Conservation (phyloP, 2,329 filamentous ascomycete genomes). For the Fragosphaeria purpurea region DNA sequence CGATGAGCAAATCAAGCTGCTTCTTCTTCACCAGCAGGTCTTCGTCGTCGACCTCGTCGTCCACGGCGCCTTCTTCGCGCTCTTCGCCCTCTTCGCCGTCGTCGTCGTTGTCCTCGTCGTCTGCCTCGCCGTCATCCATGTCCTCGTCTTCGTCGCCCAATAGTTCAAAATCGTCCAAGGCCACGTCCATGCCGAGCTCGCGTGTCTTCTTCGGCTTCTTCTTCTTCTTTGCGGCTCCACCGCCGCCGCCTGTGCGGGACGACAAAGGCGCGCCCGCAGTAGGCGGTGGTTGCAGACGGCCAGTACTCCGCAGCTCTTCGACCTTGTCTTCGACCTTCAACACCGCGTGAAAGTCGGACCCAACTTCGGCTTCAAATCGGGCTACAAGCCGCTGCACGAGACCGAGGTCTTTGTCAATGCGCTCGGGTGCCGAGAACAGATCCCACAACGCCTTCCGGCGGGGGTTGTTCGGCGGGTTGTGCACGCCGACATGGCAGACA, state of each 20-base stretch:
- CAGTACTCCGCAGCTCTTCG: slow-evolving; percentile 66
- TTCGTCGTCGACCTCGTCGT: slow-evolving; percentile 83
- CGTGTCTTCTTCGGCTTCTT: slow-evolving; percentile 55
- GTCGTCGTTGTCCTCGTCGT: slow-evolving; percentile 58
- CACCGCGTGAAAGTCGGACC: slow-evolving; percentile 64
- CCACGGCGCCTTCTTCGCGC: slow-evolving; percentile 66
- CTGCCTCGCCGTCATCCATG: slow-evolving; percentile 37
- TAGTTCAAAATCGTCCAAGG: slow-evolving; percentile 47
- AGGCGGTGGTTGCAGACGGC: slow-evolving; percentile 60
- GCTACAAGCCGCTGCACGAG: slow-evolving; percentile 72
- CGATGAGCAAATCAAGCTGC: slow-evolving; percentile 87
- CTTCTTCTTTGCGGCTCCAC: slow-evolving; percentile 7
- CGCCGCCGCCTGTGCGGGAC: background rate
- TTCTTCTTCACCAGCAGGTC: slow-evolving; percentile 90
- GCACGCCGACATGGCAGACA: slow-evolving; percentile 92
- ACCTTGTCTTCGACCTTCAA: slow-evolving; percentile 79
- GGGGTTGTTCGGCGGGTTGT: slow-evolving; percentile 75
- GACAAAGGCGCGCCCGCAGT: slow-evolving; percentile 15
- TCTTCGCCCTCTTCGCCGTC: slow-evolving; percentile 70
- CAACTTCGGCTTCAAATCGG: slow-evolving; percentile 78
- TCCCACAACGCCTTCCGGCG: slow-evolving; percentile 97
- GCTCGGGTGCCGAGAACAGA: slow-evolving; percentile 86
- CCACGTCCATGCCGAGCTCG: slow-evolving; percentile 50
- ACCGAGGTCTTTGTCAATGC: slow-evolving; percentile 80
- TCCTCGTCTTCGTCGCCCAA: slow-evolving; percentile 37